A percentile compares a stretch with the other conserved stretches of the same genome.
Evolutionary conservation across 108 stramenopile species (phyloP).

Genomic region (Hondaea fermentalgiana): DNA sequence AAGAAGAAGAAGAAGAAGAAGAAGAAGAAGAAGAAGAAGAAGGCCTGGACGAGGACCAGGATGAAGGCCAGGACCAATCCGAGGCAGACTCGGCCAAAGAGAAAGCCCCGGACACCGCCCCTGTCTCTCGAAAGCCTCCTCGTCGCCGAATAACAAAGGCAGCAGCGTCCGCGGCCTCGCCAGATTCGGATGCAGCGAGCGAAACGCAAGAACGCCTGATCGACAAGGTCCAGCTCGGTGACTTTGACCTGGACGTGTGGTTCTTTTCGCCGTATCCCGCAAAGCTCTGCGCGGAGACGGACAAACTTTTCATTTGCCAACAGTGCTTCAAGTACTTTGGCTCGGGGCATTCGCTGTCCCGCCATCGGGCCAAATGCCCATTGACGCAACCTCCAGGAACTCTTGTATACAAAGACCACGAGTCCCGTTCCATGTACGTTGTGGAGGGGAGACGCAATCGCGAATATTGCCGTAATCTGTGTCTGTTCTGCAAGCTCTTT

Average conservation of each 20-base stretch:
- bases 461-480: constrained; percentile 93
- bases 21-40: no score
- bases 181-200: not conserved
- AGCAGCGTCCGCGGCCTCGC: not conserved
- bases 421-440: constrained; percentile 33
- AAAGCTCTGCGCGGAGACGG: constrained; percentile 73
- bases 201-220: constrained; percentile 38
- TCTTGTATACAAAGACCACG: not conserved
- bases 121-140: no score
- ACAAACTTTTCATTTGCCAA: constrained; percentile 82
- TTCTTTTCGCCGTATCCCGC: constrained; percentile 97
- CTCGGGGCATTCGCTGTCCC: constrained; percentile 66
- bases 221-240: constrained; percentile 76
- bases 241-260: constrained; percentile 83
- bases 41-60: no score
- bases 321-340: constrained; percentile 82
- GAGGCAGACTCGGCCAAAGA: no score
- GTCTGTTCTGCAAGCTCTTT: constrained; percentile 94
- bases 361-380: constrained; percentile 36
- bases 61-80: no score
- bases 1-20: no score
- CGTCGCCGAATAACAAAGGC: not conserved
- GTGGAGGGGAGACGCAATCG: constrained; percentile 56
- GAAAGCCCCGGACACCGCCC: no score
- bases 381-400: not conserved